Conservation (phyloP, 1,284 basidiomycete species). For the Papiliotrema fonsecae region DNA sequence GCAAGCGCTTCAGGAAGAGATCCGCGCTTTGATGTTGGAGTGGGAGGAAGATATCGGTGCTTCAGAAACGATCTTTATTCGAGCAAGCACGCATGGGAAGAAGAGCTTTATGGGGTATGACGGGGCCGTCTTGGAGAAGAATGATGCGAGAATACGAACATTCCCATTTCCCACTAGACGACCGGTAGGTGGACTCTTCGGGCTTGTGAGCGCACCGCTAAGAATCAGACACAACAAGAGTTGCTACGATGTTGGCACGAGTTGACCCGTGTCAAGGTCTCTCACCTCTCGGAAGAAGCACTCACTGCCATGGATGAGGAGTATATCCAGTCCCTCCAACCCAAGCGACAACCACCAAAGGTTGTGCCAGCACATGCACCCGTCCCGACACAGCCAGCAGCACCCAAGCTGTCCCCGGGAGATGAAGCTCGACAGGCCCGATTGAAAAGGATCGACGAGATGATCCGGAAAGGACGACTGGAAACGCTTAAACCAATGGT, state of each 20-base stretch:
- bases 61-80: conserved; percentile 82
- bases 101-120: conserved; percentile 86
- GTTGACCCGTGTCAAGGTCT: conserved; percentile 76
- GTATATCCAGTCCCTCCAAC: conserved; percentile 71
- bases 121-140: conserved; percentile 58
- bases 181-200: conserved; percentile 58
- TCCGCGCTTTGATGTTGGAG: conserved; percentile 68
- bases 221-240: conserved; percentile 76
- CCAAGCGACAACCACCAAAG: conserved; percentile 53
- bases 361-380: conserved; percentile 41
- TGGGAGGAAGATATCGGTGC: conserved; percentile 78
- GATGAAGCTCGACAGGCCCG: conserved; percentile 71
- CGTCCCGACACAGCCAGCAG: conserved; percentile 51
- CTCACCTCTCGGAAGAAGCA: conserved; percentile 78
- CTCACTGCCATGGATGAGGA: conserved; percentile 80
- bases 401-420: conserved; percentile 65
- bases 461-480: conserved; percentile 77
- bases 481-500: conserved; percentile 77
- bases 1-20: conserved; percentile 87
- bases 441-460: conserved; percentile 76
- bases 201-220: not conserved
- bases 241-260: conserved; percentile 81
- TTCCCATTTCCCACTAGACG: conserved; percentile 92
- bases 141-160: conserved; percentile 71
- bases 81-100: conserved; percentile 77